Base-by-base conservation (phyloP, 2,329 filamentous ascomycete species). In the Penicillium janthinellum region DNA sequence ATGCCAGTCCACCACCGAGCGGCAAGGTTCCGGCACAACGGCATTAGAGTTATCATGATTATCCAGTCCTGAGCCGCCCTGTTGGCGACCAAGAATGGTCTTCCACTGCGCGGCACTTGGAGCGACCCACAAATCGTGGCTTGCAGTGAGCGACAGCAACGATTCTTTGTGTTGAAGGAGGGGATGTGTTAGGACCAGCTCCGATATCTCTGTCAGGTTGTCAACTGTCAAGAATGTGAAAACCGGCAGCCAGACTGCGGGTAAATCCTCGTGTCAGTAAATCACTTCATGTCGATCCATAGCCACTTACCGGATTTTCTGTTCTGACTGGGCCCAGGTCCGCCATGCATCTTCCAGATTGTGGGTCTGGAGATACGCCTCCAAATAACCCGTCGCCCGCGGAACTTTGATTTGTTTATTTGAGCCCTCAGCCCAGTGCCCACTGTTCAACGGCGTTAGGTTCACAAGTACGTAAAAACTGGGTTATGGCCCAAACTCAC, bases 271-370 rank as follows among this genome's bases (percentile, higher is more conserved):
- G 35, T 31, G 12, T 58, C 34, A 57, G 45, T 12, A 37, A 47
- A n/a, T 42, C 20, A 48, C 44, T 47, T 57, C 11, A 52, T 54
- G 12, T 44, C 17, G 37, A 35, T 35, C 34, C 20, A 17, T 15
- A 17, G 15, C 41, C 39, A n/a, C 63, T 54, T 22, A 64, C 49
- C 70, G 59, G 38, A 60, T 67, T 22, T 64, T 57, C 38, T 72
- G 67, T 55, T 73, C 69, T 28, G 62, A 60, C 39, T 63, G 61
- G 20, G 64, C 60, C 69, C 67, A 71, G 11, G 54, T 54, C 38
- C 60, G 63, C 70, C 69, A 72, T 34, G 60, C 45, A 37, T 65
- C 45, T 15, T 70, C 67, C n/a, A 61, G 49, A n/a, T 62, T 37
- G 14, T 49, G 31, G 12, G 55, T 59, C 38, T 63, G 54, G 11